These are phyloP conservation scores for Boletus bicolor DNA, from an alignment of 768 basidiomycete species.

Conservation along the genomic window DNA sequence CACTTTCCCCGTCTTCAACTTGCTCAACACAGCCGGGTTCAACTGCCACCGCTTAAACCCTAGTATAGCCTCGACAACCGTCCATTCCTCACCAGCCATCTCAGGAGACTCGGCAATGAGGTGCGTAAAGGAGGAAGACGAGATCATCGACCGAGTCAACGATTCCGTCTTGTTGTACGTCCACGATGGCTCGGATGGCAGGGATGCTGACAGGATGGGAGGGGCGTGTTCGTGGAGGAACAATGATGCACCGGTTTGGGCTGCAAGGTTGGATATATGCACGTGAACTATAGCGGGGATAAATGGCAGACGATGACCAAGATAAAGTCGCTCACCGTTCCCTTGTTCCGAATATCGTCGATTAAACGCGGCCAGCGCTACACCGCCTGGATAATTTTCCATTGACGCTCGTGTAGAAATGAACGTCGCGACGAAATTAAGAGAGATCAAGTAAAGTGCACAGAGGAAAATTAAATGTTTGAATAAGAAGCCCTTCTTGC, in stretches of 20 bases:
- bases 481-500: constrained; percentile 46
- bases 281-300: constrained; percentile 48
- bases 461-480: constrained; percentile 45
- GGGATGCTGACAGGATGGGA: constrained; percentile 36
- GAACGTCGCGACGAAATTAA: constrained; percentile 53
- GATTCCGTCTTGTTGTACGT: constrained; percentile 83
- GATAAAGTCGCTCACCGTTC: constrained; percentile 25
- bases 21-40: constrained; percentile 12
- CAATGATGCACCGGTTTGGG: constrained; percentile 87
- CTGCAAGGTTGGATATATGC: constrained; percentile 80
- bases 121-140: constrained; percentile 51
- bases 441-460: constrained; percentile 44
- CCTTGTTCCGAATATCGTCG: constrained; percentile 36
- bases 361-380: constrained; percentile 65
- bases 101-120: constrained; percentile 51
- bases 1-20: constrained; percentile 19
- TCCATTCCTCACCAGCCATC: constrained; percentile 38
- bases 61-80: constrained; percentile 39
- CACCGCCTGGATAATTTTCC: constrained; percentile 87
- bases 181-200: constrained; percentile 39
- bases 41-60: constrained; percentile 44
- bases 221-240: constrained; percentile 71
- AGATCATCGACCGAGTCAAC: constrained; percentile 44
- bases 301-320: background rate
- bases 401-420: constrained; percentile 58